Evolutionary conservation across 1,284 basidiomycete species (phyloP).

Genomic region (Puccinia coronata): DNA sequence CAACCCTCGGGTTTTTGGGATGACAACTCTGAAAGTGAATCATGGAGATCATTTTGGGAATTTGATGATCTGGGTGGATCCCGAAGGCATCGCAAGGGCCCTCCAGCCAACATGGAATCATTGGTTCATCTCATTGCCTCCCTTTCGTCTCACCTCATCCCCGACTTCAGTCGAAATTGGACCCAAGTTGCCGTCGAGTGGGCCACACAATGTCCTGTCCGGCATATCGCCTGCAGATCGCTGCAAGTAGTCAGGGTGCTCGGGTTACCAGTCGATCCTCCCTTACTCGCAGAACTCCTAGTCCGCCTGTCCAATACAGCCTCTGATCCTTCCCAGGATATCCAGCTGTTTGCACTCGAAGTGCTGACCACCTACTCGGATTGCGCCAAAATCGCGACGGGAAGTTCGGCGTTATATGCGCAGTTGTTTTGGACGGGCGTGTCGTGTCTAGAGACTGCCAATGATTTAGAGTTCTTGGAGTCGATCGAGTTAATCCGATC

Average conservation of each 20-base stretch:
- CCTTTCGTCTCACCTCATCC: slow-evolving; percentile 22
- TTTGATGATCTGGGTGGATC: slow-evolving; percentile 39
- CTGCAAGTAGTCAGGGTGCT: slow-evolving; percentile 43
- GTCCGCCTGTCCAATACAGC: slow-evolving; percentile 44
- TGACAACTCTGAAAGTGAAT: slow-evolving; percentile 19
- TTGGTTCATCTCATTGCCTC: slow-evolving; percentile 34
- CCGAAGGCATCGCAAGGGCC: slow-evolving; percentile 45
- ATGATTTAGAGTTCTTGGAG: slow-evolving; percentile 49
- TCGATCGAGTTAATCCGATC: slow-evolving; percentile 25
- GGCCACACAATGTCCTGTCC: slow-evolving; percentile 49
- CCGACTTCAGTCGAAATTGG: slow-evolving; percentile 44
- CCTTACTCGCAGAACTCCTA: slow-evolving; percentile 35
- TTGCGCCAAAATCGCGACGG: slow-evolving; percentile 32
- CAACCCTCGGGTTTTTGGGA: neutral
- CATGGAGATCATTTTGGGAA: slow-evolving; percentile 48
- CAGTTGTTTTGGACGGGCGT: slow-evolving; percentile 49
- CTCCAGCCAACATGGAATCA: slow-evolving; percentile 39
- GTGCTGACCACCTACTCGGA: slow-evolving; percentile 41
- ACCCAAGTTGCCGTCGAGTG: slow-evolving; percentile 48
- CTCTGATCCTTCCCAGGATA: slow-evolving; percentile 44
- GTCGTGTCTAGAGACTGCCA: slow-evolving; percentile 40
- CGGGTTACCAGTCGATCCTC: slow-evolving; percentile 30
- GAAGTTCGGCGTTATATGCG: slow-evolving; percentile 17
- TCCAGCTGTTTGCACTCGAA: slow-evolving; percentile 48
- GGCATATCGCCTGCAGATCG: slow-evolving; percentile 48